A percentile compares a stretch with the other conserved stretches of the same genome.
Conservation (phyloP, 768 basidiomycete genomes). For the Fistulinella prunicolor region DNA sequence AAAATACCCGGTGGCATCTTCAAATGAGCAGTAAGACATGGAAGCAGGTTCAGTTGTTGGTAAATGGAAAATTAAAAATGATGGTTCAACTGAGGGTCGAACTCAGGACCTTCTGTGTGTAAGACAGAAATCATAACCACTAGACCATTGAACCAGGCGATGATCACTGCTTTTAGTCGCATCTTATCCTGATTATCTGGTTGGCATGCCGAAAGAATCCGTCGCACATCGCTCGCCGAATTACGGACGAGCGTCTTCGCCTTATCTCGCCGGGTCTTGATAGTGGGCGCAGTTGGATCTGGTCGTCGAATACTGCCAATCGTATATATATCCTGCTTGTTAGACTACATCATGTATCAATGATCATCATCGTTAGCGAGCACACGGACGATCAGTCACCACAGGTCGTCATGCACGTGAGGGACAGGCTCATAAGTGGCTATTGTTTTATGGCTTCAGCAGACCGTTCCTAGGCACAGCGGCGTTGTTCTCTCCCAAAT, state of each 20-base stretch:
- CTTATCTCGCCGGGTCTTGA: too few relatives aligned
- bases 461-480: neutral
- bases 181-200: neutral
- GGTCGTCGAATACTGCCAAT: too few relatives aligned
- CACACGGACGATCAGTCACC: neutral
- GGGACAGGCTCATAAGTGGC: neutral
- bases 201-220: too few relatives aligned
- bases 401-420: slow-evolving; percentile 17
- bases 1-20: neutral
- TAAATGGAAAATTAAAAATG: slow-evolving; percentile 16
- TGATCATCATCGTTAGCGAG: neutral
- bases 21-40: neutral
- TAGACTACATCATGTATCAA: too few relatives aligned
- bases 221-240: too few relatives aligned
- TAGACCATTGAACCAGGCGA: slow-evolving; percentile 50
- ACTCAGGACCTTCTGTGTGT: slow-evolving; percentile 41
- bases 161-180: fast-evolving
- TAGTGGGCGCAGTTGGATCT: too few relatives aligned
- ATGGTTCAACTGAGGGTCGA: slow-evolving; percentile 43
- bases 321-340: too few relatives aligned
- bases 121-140: slow-evolving; percentile 60
- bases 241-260: too few relatives aligned
- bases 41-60: neutral
- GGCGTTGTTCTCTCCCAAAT: neutral
- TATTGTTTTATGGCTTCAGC: slow-evolving; percentile 10